Conservation (phyloP, 179 eudicot species). For the Vitellaria paradoxa region DNA sequence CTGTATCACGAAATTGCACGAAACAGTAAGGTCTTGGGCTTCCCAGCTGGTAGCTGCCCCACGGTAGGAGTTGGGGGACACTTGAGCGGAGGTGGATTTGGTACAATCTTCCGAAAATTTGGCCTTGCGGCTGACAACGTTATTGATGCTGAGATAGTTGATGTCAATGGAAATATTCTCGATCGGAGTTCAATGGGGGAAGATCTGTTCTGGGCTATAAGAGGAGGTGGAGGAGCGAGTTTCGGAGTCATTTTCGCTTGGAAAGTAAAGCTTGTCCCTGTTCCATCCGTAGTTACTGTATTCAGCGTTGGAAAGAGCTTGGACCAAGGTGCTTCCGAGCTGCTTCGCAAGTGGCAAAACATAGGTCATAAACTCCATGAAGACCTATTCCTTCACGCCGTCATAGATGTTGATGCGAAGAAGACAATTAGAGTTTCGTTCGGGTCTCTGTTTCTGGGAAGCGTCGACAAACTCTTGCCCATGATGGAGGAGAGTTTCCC, state of each 20-base stretch:
- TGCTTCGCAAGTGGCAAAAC: conserved; percentile 14
- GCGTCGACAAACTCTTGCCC: not conserved
- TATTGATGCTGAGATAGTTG: conserved; percentile 9
- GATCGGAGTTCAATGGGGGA: conserved; percentile 21
- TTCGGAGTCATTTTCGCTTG: conserved; percentile 16
- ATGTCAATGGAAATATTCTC: conserved; percentile 11
- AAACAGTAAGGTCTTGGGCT: not conserved
- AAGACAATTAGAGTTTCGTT: conserved; percentile 9
- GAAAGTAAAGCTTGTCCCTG: conserved; percentile 14
- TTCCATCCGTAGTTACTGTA: conserved; percentile 18
- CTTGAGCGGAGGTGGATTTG: conserved; percentile 14
- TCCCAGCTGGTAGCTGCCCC: conserved; percentile 17
- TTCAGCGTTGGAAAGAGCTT: conserved; percentile 7
- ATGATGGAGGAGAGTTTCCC: conserved; percentile 18
- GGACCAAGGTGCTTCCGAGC: conserved; percentile 17
- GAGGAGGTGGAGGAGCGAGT: conserved; percentile 25
- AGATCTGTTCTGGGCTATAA: conserved; percentile 23
- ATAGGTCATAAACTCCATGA: not conserved
- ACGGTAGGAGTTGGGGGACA: conserved; percentile 19
- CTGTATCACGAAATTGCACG: conserved; percentile 8
- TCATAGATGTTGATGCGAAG: not conserved
- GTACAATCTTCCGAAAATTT: conserved; percentile 18
- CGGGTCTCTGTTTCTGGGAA: conserved; percentile 17
- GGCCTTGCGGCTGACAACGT: conserved; percentile 16
- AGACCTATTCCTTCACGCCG: conserved; percentile 13